Conservation (phyloP, 2,329 filamentous ascomycete species). For the Thielaviopsis musarum region DNA sequence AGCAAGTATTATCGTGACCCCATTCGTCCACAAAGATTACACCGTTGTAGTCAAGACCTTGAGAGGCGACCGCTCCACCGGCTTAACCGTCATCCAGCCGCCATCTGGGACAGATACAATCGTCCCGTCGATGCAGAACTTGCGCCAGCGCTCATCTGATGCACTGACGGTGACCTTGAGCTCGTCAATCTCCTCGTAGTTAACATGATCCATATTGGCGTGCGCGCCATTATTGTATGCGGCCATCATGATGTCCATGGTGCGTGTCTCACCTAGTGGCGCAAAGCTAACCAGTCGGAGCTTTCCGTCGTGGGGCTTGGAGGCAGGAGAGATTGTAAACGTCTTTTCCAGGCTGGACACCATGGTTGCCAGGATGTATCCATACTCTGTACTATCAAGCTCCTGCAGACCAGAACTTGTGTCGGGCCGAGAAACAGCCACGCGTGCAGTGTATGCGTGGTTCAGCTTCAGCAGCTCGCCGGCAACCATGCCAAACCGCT, state of each 20-base stretch:
- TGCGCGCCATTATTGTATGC: constrained; percentile 43
- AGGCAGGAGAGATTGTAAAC: constrained; percentile 66
- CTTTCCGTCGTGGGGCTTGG: constrained; percentile 50
- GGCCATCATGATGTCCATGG: constrained; percentile 60
- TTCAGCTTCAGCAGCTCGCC: constrained; percentile 47
- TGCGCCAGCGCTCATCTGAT: constrained; percentile 56
- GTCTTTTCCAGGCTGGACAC: constrained; percentile 68
- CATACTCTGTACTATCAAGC: constrained; percentile 30
- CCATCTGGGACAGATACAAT: constrained; percentile 57
- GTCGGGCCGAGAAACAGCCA: constrained; percentile 19
- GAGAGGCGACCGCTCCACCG: constrained; percentile 26
- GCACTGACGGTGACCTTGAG: constrained; percentile 52
- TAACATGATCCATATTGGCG: constrained; percentile 40
- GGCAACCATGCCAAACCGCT: constrained; percentile 74
- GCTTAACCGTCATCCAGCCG: constrained; percentile 53
- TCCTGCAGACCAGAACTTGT: constrained; percentile 14
- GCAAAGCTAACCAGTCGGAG: constrained; percentile 64
- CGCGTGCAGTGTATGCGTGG: constrained; percentile 31
- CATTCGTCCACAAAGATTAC: no score
- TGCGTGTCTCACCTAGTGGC: constrained; percentile 42
- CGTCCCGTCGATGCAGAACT: constrained; percentile 82
- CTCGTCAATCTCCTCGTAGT: constrained; percentile 54
- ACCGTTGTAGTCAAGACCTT: constrained; percentile 21
- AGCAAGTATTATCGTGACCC: no score
- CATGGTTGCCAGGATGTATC: constrained; percentile 59